Conservation (phyloP, 768 basidiomycete genomes). For the Rhizopogon roseolus region DNA sequence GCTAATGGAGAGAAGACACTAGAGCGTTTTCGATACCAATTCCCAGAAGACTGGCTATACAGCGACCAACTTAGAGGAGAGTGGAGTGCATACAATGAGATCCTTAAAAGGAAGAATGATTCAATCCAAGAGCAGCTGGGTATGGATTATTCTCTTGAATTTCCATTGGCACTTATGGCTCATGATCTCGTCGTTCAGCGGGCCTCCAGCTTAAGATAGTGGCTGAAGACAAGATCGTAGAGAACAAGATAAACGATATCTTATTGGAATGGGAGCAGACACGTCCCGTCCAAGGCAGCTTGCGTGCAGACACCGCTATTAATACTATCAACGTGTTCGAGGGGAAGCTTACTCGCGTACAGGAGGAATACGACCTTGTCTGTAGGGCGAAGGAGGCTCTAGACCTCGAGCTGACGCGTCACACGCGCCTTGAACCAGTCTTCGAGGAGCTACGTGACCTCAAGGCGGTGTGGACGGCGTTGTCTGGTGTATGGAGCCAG, state of each 20-base stretch:
- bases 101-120: constrained; percentile 95
- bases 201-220: constrained; percentile 99
- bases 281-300: constrained; percentile 93
- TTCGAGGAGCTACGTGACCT: constrained; percentile 94
- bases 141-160: constrained; percentile 31
- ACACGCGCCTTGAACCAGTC: constrained; percentile 89
- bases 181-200: constrained; percentile 40
- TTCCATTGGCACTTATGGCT: constrained; percentile 2
- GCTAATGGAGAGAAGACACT: constrained; percentile 95
- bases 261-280: constrained; percentile 92
- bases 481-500: constrained; percentile 96
- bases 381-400: constrained; percentile 96
- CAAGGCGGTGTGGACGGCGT: constrained; percentile 98
- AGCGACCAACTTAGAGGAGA: constrained; percentile 96
- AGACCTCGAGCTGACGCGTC: constrained; percentile 85
- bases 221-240: constrained; percentile 98
- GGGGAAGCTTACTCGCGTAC: constrained; percentile 79
- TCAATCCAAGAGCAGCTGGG: constrained; percentile 98
- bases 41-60: constrained; percentile 96
- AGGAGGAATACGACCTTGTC: constrained; percentile 94
- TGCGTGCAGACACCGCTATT: constrained; percentile 95
- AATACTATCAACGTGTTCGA: constrained; percentile 96
- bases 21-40: constrained; percentile 95
- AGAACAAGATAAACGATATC: constrained; percentile 91
- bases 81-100: constrained; percentile 98